Conservation (phyloP, 2,329 filamentous ascomycete species). For the Juglanconis sp. region DNA sequence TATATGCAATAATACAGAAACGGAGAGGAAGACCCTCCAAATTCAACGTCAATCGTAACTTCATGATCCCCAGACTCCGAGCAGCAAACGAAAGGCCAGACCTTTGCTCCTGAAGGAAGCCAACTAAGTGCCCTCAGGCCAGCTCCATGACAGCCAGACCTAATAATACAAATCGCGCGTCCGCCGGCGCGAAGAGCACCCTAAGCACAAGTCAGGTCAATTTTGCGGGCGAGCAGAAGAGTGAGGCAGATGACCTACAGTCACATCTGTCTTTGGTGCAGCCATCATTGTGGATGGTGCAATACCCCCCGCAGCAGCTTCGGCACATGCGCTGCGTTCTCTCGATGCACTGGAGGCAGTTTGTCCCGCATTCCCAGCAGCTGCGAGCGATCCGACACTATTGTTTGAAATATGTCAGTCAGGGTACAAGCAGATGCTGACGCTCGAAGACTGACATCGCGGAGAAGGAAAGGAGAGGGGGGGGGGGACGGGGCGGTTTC, state of each 20-base stretch:
- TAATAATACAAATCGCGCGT: background rate
- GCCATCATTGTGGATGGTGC: constrained; percentile 77
- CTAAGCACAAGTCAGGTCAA: background rate
- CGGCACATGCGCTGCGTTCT: constrained; percentile 68
- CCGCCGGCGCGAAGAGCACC: constrained; percentile 13
- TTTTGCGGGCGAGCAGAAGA: constrained; percentile 13
- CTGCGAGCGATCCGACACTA: constrained; percentile 61
- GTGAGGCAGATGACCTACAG: constrained; percentile 34
- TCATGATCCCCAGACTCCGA: background rate
- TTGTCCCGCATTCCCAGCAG: constrained; percentile 85
- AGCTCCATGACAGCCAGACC: background rate
- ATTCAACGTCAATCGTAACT: background rate
- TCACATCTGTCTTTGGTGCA: constrained; percentile 57
- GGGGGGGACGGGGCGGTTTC: too few species aligned
- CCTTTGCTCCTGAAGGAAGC: background rate
- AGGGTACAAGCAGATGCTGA: background rate
- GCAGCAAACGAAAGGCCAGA: background rate
- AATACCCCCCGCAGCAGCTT: constrained; percentile 76
- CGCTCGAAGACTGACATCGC: background rate
- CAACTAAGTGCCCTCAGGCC: background rate
- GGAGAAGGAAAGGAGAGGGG: background rate
- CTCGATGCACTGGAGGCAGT: constrained; percentile 75
- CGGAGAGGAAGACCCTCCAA: background rate
- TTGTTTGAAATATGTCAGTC: constrained; percentile 3
- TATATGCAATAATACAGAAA: background rate